These are phyloP conservation scores for Sugiyamaella grinbergsii DNA, from an alignment of 1,139 yeast species.

Conservation along the genomic window DNA sequence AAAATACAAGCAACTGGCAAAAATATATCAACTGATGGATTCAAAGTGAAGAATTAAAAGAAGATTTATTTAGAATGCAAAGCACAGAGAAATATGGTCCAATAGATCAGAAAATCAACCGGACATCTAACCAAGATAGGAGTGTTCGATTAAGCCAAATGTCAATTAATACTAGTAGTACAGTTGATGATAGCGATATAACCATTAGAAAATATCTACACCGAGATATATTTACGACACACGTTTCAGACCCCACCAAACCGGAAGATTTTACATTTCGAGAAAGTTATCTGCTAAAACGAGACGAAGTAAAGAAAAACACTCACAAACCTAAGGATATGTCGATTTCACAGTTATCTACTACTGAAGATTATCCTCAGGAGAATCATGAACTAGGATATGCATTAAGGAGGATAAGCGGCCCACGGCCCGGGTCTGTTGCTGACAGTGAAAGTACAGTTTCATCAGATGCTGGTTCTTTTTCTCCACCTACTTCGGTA, in stretches of 20 bases:
- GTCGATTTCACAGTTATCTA: slow-evolving; percentile 12
- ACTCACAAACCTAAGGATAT: slow-evolving; percentile 6
- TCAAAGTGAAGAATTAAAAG: too few species aligned
- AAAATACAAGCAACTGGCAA: too few species aligned
- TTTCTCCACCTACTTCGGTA: slow-evolving; percentile 22
- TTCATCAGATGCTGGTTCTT: slow-evolving; percentile 17
- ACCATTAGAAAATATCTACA: slow-evolving; percentile 35
- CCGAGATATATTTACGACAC: slow-evolving; percentile 39
- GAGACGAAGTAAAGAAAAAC: slow-evolving; percentile 26
- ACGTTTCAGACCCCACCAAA: slow-evolving; percentile 28
- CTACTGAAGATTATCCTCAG: slow-evolving; percentile 1
- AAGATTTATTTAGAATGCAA: too few species aligned
- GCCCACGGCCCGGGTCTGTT: slow-evolving; percentile 14
- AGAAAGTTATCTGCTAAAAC: slow-evolving; percentile 34
- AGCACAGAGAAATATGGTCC: neutral
- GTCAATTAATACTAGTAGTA: neutral
- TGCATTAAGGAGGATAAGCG: slow-evolving; percentile 15
- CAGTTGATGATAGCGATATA: neutral
- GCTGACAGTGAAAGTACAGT: slow-evolving; percentile 17
- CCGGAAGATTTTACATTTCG: slow-evolving; percentile 28
- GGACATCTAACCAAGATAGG: too few species aligned
- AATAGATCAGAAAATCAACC: neutral
- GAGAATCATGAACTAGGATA: slow-evolving; percentile 18
- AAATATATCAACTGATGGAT: too few species aligned
- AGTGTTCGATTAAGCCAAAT: neutral